These are phyloP conservation scores for Phaseolus lunatus DNA, from an alignment of 306 rosid genomes.

Conservation along the genomic window DNA sequence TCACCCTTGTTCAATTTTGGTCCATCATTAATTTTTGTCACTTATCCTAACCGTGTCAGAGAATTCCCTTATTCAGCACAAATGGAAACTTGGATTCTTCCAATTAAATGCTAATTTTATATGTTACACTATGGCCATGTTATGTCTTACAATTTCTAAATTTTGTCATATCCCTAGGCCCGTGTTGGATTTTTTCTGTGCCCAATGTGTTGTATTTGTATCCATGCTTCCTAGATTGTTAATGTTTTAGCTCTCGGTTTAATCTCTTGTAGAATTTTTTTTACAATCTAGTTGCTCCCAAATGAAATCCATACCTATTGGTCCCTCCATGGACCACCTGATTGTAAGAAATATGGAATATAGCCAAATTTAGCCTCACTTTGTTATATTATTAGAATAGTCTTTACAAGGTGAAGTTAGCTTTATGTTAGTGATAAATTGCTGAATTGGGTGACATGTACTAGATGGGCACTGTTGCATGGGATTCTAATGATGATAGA, in stretches of 20 bases:
- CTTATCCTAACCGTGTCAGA: not conserved
- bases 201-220: not conserved
- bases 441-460: conserved; percentile 5
- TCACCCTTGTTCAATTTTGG: not conserved
- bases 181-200: not conserved
- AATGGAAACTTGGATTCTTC: not conserved
- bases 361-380: not conserved
- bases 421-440: not conserved
- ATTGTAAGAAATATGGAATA: conserved; percentile 3
- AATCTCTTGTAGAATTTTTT: not conserved
- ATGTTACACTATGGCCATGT: not conserved
- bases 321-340: not conserved
- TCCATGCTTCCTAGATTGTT: not conserved
- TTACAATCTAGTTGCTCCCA: not conserved
- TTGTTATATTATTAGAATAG: not conserved
- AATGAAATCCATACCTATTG: not conserved
- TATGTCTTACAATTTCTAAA: not conserved
- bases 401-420: conserved; percentile 18
- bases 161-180: not conserved
- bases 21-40: not conserved
- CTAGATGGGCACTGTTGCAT: not conserved
- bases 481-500: not conserved
- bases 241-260: not conserved
- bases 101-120: conserved; percentile 5
- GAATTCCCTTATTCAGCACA: not conserved